Evolutionary conservation across 2,329 filamentous ascomycete species (phyloP).

Genomic region (Cadophora sp.): DNA sequence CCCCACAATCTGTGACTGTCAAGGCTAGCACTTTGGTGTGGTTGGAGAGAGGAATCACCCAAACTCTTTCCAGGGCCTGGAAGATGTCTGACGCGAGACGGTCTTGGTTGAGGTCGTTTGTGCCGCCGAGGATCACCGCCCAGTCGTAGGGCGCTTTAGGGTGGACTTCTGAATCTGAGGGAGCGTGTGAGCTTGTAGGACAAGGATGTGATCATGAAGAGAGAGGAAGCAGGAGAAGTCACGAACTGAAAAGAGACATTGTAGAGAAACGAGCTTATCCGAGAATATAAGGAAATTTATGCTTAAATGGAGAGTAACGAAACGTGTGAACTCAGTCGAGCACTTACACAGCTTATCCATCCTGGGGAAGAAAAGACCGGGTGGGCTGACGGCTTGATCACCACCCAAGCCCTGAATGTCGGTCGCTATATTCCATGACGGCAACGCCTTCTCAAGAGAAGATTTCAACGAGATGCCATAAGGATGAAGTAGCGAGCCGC

Average conservation of each 20-base stretch:
- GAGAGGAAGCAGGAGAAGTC: too few relatives aligned
- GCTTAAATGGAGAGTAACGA: background rate
- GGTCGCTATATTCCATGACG: conserved; percentile 48
- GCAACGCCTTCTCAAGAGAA: conserved; percentile 55
- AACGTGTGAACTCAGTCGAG: background rate
- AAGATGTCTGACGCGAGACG: conserved; percentile 52
- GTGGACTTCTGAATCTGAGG: conserved; percentile 31
- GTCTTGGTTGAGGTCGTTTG: conserved; percentile 63
- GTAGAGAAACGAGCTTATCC: too few relatives aligned
- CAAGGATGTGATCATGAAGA: background rate
- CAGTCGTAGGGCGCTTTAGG: conserved; percentile 53
- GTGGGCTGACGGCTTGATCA: conserved; percentile 52
- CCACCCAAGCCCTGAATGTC: conserved; percentile 58
- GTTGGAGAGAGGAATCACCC: conserved; percentile 55
- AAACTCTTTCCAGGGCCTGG: conserved; percentile 55
- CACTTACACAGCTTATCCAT: conserved; percentile 46
- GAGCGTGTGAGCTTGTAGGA: background rate
- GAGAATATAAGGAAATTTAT: too few relatives aligned
- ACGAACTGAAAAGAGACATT: too few relatives aligned
- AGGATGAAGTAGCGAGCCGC: conserved; percentile 54
- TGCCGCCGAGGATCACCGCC: conserved; percentile 68
- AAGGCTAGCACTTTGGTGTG: conserved; percentile 65
- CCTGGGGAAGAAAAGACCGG: conserved; percentile 39
- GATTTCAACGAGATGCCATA: conserved; percentile 58
- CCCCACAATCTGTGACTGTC: conserved; percentile 62